A percentile compares a stretch with the other conserved stretches of the same genome.
These are phyloP conservation scores for Hyaloscypha hepaticicola DNA, from an alignment of 495 filamentous ascomycete species.

Conservation along the genomic window DNA sequence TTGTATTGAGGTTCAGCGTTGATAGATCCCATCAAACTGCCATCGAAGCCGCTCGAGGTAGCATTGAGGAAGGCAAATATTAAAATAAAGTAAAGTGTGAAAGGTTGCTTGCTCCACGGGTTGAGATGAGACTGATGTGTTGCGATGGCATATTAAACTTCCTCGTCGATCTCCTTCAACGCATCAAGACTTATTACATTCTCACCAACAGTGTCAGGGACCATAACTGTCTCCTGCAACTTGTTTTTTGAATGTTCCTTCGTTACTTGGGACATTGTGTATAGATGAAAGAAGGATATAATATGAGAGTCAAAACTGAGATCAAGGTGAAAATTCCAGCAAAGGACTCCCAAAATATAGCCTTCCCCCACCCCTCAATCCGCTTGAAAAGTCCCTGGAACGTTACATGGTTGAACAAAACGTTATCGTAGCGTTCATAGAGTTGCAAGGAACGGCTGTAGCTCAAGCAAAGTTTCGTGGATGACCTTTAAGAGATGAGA, in stretches of 20 bases:
- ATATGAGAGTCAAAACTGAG: not conserved
- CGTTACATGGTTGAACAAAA: not conserved
- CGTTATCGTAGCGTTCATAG: slow-evolving; percentile 2
- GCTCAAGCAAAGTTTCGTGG: not conserved
- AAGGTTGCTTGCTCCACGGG: slow-evolving; percentile 6
- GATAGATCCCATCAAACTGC: slow-evolving; percentile 21
- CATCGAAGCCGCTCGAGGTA: slow-evolving; percentile 25
- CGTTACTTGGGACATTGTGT: not conserved
- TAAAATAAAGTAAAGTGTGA: slow-evolving; percentile 18
- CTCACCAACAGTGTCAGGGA: not conserved
- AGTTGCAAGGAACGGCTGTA: not conserved
- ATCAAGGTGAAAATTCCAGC: not conserved
- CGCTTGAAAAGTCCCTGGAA: not conserved
- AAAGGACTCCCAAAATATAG: not conserved
- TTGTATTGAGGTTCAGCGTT: slow-evolving; percentile 15
- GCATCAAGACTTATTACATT: slow-evolving; percentile 2
- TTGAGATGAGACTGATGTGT: slow-evolving; percentile 12
- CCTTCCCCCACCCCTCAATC: not conserved
- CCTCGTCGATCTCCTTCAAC: slow-evolving; percentile 6
- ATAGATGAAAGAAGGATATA: not conserved
- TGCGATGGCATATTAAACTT: slow-evolving; percentile 9
- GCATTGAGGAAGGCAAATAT: slow-evolving; percentile 25
- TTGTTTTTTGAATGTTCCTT: not conserved
- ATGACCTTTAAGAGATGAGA: not conserved
- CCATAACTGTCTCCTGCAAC: not conserved